Conservation (phyloP, 805 yeast genomes). For the Brettanomyces sp. region DNA sequence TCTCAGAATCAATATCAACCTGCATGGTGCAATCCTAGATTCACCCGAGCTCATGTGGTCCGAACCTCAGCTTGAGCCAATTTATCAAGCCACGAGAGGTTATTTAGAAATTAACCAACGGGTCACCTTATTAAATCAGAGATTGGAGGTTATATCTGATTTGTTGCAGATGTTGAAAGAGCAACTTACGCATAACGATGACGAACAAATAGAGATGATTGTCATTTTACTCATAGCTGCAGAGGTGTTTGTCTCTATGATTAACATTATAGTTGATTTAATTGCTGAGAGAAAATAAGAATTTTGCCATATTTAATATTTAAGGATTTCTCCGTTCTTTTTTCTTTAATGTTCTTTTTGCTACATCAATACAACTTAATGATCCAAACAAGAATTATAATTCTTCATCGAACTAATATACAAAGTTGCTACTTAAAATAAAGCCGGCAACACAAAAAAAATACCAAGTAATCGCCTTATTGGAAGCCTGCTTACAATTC, state of each 20-base stretch:
- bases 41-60: conserved; percentile 99
- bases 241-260: conserved; percentile 79
- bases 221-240: conserved; percentile 88
- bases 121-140: conserved; percentile 79
- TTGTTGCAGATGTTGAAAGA: conserved; percentile 93
- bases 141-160: conserved; percentile 90
- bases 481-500: conserved; percentile 33
- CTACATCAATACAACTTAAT: neutral
- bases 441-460: neutral
- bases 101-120: conserved; percentile 92
- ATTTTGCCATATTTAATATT: neutral
- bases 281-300: conserved; percentile 12
- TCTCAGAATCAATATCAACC: conserved; percentile 67
- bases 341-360: neutral
- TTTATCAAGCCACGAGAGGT: conserved; percentile 94
- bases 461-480: neutral
- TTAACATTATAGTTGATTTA: conserved; percentile 51
- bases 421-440: neutral
- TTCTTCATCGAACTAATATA: conserved; percentile 3
- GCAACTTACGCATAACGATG: conserved; percentile 91
- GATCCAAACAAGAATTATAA: neutral
- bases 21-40: conserved; percentile 84
- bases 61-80: conserved; percentile 95
- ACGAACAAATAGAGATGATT: conserved; percentile 83
- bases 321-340: neutral